Evolutionary conservation across 129 eudicot genomes (phyloP).

Genomic region (carrot (Daucus carota)): DNA sequence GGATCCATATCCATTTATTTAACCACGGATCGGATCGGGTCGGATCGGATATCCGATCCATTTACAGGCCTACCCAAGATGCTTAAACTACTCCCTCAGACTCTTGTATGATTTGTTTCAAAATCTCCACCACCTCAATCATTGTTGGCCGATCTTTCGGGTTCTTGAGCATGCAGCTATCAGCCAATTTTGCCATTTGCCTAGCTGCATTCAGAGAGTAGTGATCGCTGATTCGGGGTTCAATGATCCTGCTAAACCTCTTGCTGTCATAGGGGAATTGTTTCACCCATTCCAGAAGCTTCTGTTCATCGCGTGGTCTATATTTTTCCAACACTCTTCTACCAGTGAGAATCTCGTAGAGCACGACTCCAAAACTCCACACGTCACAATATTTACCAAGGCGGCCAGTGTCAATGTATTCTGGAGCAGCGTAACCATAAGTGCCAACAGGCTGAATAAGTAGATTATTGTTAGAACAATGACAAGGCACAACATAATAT

Average conservation of each 20-base stretch:
- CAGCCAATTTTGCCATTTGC: conserved; percentile 40
- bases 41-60: too few relatives aligned
- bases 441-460: conserved; percentile 48
- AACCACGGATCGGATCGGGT: too few relatives aligned
- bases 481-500: background rate
- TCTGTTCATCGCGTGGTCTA: conserved; percentile 30
- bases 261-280: conserved; percentile 42
- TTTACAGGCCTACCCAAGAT: too few relatives aligned
- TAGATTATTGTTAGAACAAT: background rate
- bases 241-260: conserved; percentile 47
- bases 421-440: conserved; percentile 59
- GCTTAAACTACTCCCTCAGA: conserved; percentile 15
- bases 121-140: conserved; percentile 33
- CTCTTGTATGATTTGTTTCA: conserved; percentile 32
- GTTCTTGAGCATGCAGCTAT: conserved; percentile 38
- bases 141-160: conserved; percentile 39
- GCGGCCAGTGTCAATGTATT: conserved; percentile 45
- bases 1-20: too few relatives aligned
- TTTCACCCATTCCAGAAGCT: conserved; percentile 57
- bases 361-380: conserved; percentile 57
- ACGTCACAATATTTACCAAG: conserved; percentile 43
- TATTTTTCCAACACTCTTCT: conserved; percentile 40
- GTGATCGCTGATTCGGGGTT: conserved; percentile 28
- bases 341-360: conserved; percentile 51
- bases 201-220: conserved; percentile 31